Evolutionary conservation across 2,329 filamentous ascomycete species (phyloP).

Genomic region (Xylaria sp.): DNA sequence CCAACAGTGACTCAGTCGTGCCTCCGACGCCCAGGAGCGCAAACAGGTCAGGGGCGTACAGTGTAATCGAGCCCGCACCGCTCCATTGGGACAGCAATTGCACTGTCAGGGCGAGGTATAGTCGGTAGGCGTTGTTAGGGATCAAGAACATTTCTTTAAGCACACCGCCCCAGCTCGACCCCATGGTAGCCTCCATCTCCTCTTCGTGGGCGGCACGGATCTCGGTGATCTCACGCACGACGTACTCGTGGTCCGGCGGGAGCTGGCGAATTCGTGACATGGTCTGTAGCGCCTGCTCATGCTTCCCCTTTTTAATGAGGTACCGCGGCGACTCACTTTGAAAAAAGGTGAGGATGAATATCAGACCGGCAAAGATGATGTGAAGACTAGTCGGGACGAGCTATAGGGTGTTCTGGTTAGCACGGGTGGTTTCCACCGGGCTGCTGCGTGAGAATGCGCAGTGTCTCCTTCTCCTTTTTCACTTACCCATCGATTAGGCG

Average conservation of each 20-base stretch:
- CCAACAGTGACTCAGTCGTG: conserved; percentile 74
- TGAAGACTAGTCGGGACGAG: conserved; percentile 79
- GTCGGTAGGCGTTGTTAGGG: conserved; percentile 76
- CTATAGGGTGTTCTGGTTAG: conserved; percentile 53
- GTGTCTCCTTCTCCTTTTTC: neutral
- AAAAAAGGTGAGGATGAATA: conserved; percentile 75
- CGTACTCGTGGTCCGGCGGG: conserved; percentile 67
- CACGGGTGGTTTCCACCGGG: neutral
- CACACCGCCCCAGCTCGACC: conserved; percentile 71
- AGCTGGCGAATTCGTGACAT: conserved; percentile 71
- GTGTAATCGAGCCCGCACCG: conserved; percentile 77
- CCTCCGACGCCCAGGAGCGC: conserved; percentile 76
- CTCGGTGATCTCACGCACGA: conserved; percentile 69
- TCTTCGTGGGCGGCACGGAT: conserved; percentile 75
- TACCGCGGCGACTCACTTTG: conserved; percentile 77
- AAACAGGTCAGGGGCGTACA: conserved; percentile 81
- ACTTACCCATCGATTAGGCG: conserved; percentile 61
- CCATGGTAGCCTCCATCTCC: conserved; percentile 77
- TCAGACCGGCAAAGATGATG: conserved; percentile 79
- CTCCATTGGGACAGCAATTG: conserved; percentile 81
- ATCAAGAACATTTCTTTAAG: conserved; percentile 75
- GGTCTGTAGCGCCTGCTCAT: conserved; percentile 66
- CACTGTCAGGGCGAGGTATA: conserved; percentile 74
- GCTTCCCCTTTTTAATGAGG: conserved; percentile 71
- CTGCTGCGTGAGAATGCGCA: neutral